Conservation (phyloP, 495 filamentous ascomycete species). For the Penicillium tannophilum region DNA sequence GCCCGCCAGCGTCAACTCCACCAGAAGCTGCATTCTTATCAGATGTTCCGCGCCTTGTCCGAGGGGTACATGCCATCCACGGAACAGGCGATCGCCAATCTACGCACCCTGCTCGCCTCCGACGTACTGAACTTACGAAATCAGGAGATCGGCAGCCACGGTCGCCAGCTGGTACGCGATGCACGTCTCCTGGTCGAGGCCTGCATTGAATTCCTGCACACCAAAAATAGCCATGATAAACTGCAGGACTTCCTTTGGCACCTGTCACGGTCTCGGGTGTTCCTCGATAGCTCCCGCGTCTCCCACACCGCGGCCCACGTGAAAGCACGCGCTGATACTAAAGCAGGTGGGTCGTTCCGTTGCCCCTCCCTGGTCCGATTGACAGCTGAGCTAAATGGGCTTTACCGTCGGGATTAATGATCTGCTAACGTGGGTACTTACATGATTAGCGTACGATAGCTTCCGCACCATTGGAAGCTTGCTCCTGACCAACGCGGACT, state of each 20-base stretch:
- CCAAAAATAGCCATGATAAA: constrained; percentile 85
- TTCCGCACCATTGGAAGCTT: constrained; percentile 81
- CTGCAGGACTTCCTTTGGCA: constrained; percentile 93
- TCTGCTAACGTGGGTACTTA: constrained; percentile 24
- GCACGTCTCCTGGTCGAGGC: constrained; percentile 69
- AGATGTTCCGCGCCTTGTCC: constrained; percentile 81
- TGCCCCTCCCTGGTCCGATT: background rate
- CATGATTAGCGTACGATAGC: constrained; percentile 70
- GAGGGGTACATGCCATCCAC: constrained; percentile 92
- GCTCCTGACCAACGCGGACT: constrained; percentile 86
- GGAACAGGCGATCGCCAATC: constrained; percentile 78
- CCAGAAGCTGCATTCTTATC: constrained; percentile 88
- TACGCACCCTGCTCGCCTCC: constrained; percentile 76
- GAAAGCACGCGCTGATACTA: constrained; percentile 75
- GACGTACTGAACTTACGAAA: constrained; percentile 78
- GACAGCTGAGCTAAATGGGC: constrained; percentile 1
- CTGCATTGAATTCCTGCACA: constrained; percentile 72
- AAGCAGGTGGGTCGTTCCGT: constrained; percentile 60
- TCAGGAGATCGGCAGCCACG: constrained; percentile 73
- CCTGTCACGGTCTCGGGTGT: constrained; percentile 67
- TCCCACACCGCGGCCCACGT: constrained; percentile 60
- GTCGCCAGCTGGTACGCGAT: constrained; percentile 71
- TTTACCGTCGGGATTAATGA: background rate
- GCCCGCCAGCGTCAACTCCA: constrained; percentile 72
- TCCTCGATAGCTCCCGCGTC: constrained; percentile 68